Evolutionary conservation across 2,329 filamentous ascomycete species (phyloP).

Genomic region (Trichoderma koningiopsis): DNA sequence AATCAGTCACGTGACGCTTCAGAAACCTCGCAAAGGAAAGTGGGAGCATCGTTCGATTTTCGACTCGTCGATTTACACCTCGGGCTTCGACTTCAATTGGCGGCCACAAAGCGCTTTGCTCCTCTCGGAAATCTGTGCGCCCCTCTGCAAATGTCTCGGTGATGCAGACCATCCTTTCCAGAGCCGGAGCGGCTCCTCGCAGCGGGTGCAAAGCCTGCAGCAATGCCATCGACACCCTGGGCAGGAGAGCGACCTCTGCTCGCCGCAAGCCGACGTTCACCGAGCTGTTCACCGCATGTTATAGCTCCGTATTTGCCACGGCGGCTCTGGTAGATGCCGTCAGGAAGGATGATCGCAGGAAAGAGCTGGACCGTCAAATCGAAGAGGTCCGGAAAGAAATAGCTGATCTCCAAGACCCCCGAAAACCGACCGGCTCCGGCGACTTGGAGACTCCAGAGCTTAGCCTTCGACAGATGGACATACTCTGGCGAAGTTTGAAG

Average conservation of each 20-base stretch:
- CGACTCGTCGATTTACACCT: background rate
- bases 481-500: constrained; percentile 39
- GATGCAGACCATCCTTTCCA: constrained; percentile 72
- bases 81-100: constrained; percentile 21
- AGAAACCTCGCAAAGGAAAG: constrained; percentile 12
- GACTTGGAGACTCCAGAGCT: constrained; percentile 29
- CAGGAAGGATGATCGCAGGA: constrained; percentile 58
- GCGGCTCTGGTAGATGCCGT: constrained; percentile 64
- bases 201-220: constrained; percentile 66
- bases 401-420: constrained; percentile 39
- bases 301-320: constrained; percentile 67
- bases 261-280: constrained; percentile 53
- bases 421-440: constrained; percentile 33
- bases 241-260: constrained; percentile 54
- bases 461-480: constrained; percentile 36
- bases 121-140: background rate
- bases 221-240: constrained; percentile 50
- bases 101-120: background rate
- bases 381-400: constrained; percentile 55
- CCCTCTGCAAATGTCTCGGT: constrained; percentile 36
- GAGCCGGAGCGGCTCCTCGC: constrained; percentile 63
- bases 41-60: constrained; percentile 24
- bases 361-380: constrained; percentile 64
- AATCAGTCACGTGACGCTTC: constrained; percentile 17
- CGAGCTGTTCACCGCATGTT: constrained; percentile 66